Evolutionary conservation across 2,329 filamentous ascomycete species (phyloP), one percentile per base, ranked within the genome.

Genomic region (Ophiostoma pallidulum): DNA sequence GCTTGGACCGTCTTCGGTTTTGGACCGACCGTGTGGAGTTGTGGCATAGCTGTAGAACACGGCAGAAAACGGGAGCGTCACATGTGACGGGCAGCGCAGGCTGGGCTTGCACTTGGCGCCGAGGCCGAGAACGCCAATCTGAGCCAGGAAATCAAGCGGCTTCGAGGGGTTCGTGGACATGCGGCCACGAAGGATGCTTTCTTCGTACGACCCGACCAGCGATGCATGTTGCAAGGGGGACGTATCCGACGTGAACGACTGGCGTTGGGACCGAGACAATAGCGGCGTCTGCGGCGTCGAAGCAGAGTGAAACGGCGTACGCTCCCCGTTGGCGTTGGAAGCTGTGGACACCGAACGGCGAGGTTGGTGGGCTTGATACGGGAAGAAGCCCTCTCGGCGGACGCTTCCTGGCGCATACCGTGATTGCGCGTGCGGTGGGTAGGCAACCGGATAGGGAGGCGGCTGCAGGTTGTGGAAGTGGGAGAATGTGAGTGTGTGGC

Each of bases 81-180:
- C 87, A 63, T 98, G 92, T 8, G 89, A 73, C 2, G 92, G 92
- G 59, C 92, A 97, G 51, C 80, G 80, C 16, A 97, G 71, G 56
- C 77, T 90, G 2, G 87, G 67, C 62, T 90, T 95, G 71, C 91
- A 96, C 56, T 91, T 84, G 22, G 50, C 16, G 8, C 90, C 90
- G 56, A 83, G 82, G 9, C 90, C 92, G 14, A 97, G 70, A 0
- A 97, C 92, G 19, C 92, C 92, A 49, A 98, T 96, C 61, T 97
- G 89, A 24, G 92, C 92, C 6, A 94, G 75, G 59, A 98, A 98
- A 55, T 95, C 83, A 6, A 98, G 70, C 6, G 92, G 91, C 55
- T 86, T 90, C 1, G 91, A 97, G 0, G 92, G 91, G 2, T 83
- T 92, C 2, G 90, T 96, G 24, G 92, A 97, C 92, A 98, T 98